Conservation (phyloP, 805 yeast species). For the Wickerhamiella occidentalis region DNA sequence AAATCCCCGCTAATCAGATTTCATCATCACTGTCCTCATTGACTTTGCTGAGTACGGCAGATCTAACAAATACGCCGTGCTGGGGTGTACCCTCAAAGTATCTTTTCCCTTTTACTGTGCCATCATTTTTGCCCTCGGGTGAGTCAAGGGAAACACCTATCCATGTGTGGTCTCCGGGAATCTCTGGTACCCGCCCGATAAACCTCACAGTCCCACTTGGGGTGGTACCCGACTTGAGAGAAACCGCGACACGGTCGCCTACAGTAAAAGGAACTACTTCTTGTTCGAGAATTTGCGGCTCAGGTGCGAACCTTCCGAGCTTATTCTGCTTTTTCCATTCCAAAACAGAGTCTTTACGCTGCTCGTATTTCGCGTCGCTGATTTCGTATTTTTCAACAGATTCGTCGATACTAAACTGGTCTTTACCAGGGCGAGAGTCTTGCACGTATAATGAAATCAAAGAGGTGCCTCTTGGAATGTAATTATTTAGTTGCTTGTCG, state of each 20-base stretch:
- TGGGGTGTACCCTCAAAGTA: constrained; percentile 45
- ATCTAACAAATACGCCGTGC: constrained; percentile 72
- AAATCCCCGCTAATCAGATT: too few relatives aligned
- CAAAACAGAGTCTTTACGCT: constrained; percentile 49
- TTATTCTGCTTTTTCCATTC: constrained; percentile 62
- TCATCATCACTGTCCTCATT: constrained; percentile 41
- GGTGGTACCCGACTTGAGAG: constrained; percentile 28
- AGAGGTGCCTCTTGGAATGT: neutral
- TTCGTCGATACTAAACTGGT: constrained; percentile 27
- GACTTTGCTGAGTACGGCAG: constrained; percentile 30
- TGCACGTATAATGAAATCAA: constrained; percentile 42
- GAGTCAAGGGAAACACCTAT: constrained; percentile 77
- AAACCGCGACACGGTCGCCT: constrained; percentile 26
- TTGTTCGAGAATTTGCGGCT: constrained; percentile 21
- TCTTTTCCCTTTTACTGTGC: constrained; percentile 47
- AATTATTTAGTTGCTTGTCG: neutral
- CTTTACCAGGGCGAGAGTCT: constrained; percentile 27
- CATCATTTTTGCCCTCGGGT: constrained; percentile 80
- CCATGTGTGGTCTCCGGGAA: constrained; percentile 42
- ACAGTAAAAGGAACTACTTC: constrained; percentile 13
- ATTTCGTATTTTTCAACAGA: constrained; percentile 36
- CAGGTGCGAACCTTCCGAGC: constrained; percentile 51
- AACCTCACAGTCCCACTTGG: constrained; percentile 60
- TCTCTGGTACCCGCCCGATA: constrained; percentile 54
- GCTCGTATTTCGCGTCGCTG: constrained; percentile 50